A percentile compares a stretch with the other conserved stretches of the same genome.
phyloP scores from a whole-genome alignment of 2,329 filamentous ascomycete genomes.

The Periconia macrospinosa region DNA sequence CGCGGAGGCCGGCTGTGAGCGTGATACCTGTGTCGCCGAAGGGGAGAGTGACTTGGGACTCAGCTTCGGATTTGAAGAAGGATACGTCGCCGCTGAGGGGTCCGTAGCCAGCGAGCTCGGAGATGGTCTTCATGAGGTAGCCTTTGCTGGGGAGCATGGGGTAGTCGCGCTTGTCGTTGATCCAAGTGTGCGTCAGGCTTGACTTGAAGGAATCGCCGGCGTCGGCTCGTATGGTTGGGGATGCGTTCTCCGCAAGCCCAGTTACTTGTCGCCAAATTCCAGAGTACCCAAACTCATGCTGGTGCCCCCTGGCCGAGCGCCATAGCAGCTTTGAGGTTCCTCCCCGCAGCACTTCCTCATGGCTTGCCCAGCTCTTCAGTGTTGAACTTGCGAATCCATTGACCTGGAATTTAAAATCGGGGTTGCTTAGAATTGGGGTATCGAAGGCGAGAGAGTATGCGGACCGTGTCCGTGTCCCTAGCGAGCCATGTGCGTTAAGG shows the following conservation, averaged over 20 bases:
- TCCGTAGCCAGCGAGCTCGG: constrained; percentile 86
- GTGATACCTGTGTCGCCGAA: constrained; percentile 77
- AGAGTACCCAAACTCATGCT: constrained; percentile 78
- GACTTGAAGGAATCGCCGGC: constrained; percentile 92
- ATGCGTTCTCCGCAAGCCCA: constrained; percentile 72
- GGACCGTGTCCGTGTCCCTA: constrained; percentile 87
- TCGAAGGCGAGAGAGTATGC: constrained; percentile 87
- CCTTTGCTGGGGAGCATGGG: constrained; percentile 81
- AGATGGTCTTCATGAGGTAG: constrained; percentile 74
- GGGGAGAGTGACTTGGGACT: constrained; percentile 75
- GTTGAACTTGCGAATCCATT: constrained; percentile 83
- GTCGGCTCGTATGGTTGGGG: constrained; percentile 78
- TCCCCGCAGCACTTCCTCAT: constrained; percentile 85
- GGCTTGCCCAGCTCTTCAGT: constrained; percentile 88
- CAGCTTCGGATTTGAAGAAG: constrained; percentile 91
- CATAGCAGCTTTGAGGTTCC: constrained; percentile 77
- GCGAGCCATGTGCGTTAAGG: constrained; percentile 80
- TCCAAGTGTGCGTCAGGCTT: constrained; percentile 79
- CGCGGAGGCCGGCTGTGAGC: constrained; percentile 77
- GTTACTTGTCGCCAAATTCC: constrained; percentile 89
- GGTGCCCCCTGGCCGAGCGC: constrained; percentile 64
- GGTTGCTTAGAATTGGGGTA: constrained; percentile 80
- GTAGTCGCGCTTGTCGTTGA: constrained; percentile 78
- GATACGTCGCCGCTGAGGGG: constrained; percentile 83
- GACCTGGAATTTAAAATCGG: constrained; percentile 75